Base-by-base conservation (phyloP, 2,329 filamentous ascomycete genomes). In the Cladosporium austrohemisphaericum region DNA sequence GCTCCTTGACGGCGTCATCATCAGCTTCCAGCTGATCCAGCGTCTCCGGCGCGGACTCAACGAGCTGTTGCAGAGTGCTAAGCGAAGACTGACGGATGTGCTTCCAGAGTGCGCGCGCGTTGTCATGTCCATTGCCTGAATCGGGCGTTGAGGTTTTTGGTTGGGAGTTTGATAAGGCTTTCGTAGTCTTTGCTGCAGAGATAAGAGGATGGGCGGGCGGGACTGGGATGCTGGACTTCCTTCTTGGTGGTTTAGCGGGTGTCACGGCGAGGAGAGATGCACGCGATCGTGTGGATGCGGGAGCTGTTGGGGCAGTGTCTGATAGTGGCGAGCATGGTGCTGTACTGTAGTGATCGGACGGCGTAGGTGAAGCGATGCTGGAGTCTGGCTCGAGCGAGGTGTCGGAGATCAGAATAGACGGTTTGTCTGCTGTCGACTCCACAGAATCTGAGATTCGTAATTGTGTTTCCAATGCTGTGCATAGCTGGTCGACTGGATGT, bases 31-130 rank as follows among this genome's bases (percentile, higher is more conserved):
- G 49, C 26, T 57, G 50, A 44, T 56, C 40, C 7, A 62, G 33
- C 13, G 49, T 52, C 37, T 59, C 55, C 4, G 54, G 49, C 1
- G 59, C 56, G 23, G 59, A 46, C n/a, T 55, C 53, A 8, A 52
- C 54, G 25, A 62, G 46, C 43, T 58, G 57, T 36, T 60, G 51
- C 29, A 55, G 46, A 3, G 58, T 32, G 7, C 58, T 58, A 11
- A 59, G 56, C 5, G 65, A 67, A 8, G 56, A 58, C 33, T 59
- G 60, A 8, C 68, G 65, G 26, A 71, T 68, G 47, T 69, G 65
- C 19, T 59, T 62, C 68, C 68, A 71, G 2, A 71, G 58, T 36
- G 59, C 57, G 5, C 65, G 61, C 7, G 68, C 68, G 16, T 60
- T 54, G 52, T 69, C 65, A 4, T 51, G 35, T 1, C 37, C 46